These are phyloP conservation scores for Achaetomium macrosporum DNA, from an alignment of 2,329 filamentous ascomycete genomes.

Conservation along the genomic window DNA sequence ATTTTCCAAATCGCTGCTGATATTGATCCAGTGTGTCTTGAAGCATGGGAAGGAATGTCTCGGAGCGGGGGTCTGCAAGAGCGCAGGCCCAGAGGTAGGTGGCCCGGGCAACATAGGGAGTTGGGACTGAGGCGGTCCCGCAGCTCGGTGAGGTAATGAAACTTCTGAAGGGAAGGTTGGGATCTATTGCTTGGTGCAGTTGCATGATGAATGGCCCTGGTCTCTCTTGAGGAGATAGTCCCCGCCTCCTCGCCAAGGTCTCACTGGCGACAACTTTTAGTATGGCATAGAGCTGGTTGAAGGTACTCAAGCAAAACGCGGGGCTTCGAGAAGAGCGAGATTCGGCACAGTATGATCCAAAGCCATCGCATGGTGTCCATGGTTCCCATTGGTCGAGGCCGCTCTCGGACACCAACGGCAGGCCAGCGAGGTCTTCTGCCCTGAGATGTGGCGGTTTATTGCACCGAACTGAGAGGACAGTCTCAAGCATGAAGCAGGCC, in stretches of 20 bases:
- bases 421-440: conserved; percentile 39
- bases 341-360: conserved; percentile 25
- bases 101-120: conserved; percentile 24
- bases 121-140: conserved; percentile 23
- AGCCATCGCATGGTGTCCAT: conserved; percentile 51
- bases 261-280: conserved; percentile 30
- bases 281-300: conserved; percentile 39
- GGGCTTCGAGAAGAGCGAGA: conserved; percentile 26
- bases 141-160: conserved; percentile 20
- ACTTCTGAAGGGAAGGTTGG: conserved; percentile 21
- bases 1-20: conserved; percentile 23
- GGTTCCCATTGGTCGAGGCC: conserved; percentile 70
- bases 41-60: conserved; percentile 14
- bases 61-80: conserved; percentile 17
- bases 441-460: conserved; percentile 46
- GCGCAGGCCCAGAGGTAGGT: conserved; percentile 26
- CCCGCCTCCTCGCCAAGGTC: conserved; percentile 10
- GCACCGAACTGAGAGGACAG: conserved; percentile 47
- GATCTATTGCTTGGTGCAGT: conserved; percentile 21
- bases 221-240: neutral
- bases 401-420: conserved; percentile 51
- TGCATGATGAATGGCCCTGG: conserved; percentile 1
- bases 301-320: conserved; percentile 35
- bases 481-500: conserved; percentile 59
- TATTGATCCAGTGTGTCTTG: conserved; percentile 24